Evolutionary conservation across 129 eudicot species (phyloP), one percentile per base, ranked within the genome.

Genomic region (Helichrysum umbraculigerum): DNA sequence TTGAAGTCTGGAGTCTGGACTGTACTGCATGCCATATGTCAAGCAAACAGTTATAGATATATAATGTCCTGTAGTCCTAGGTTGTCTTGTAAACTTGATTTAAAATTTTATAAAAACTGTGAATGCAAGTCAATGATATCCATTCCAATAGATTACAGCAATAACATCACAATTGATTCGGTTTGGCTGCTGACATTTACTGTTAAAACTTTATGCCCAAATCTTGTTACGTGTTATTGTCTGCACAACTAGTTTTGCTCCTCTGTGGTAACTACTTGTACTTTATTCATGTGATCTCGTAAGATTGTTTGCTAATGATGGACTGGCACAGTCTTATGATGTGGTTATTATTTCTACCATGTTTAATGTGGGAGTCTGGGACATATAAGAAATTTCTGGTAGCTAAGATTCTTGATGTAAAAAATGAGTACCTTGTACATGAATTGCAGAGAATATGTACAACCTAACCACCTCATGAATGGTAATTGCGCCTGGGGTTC

Each of bases 401-500:
- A 10, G 47, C 14, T 41, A 41, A 41, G 47, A 41, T 57, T 57
- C 4, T 57, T n/a, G 19, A 10, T 11, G 16, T 3, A 1, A 47
- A 44, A 47, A 3, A 12, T 47, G 6, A 47, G 54, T 47, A 47
- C 54, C 54, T 47, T 47, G 17, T 14, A 47, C 54, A 47, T 47
- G 17, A 41, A 41, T 9, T 44, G 52, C 17, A 47, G 54, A 47
- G 1, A 2, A 14, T 47, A 14, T 47, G 54, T 12, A 47, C 54
- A 47, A 12, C 54, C 17, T 14, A 47, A 47, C 1, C 54, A 47
- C 54, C 84, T 66, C 75, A 73, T 80, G 86, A 77, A 71, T 76
- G 71, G 75, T 83, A 76, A 25, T 76, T 75, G 78, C 75, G 50
- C 84, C 74, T 80, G 74, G 79, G 86, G 83, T 85, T 65, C 78